A percentile compares a stretch with the other conserved stretches of the same genome.
Evolutionary conservation across 2,329 filamentous ascomycete species (phyloP).

Genomic region (Fusarium sp.): DNA sequence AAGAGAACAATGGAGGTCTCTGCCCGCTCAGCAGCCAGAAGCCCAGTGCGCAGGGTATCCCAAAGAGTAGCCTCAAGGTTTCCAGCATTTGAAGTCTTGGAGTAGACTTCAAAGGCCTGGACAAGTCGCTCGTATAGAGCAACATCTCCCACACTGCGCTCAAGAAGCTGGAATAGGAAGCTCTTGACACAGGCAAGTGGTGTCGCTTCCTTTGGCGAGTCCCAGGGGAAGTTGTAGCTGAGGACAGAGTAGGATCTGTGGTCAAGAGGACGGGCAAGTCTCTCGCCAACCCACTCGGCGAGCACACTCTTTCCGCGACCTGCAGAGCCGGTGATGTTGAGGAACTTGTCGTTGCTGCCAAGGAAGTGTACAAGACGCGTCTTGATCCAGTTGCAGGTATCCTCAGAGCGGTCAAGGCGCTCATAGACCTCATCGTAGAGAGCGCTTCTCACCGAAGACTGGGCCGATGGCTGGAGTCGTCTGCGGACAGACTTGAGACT

Average conservation of each 20-base stretch:
- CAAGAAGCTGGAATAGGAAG: constrained; percentile 50
- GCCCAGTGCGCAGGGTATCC: constrained; percentile 46
- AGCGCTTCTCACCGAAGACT: constrained; percentile 40
- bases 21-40: constrained; percentile 44
- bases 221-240: constrained; percentile 49
- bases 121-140: constrained; percentile 47
- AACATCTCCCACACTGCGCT: constrained; percentile 51
- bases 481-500: constrained; percentile 45
- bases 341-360: constrained; percentile 45
- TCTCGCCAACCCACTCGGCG: constrained; percentile 52
- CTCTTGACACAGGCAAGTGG: constrained; percentile 48
- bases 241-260: constrained; percentile 49
- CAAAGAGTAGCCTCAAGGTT: constrained; percentile 47
- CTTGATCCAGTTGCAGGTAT: constrained; percentile 53
- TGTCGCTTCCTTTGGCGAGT: constrained; percentile 46
- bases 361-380: constrained; percentile 49
- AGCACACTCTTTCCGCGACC: constrained; percentile 51
- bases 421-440: constrained; percentile 50
- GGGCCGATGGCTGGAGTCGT: constrained; percentile 45
- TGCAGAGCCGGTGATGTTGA: constrained; percentile 48
- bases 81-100: constrained; percentile 32
- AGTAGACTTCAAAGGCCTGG: constrained; percentile 40
- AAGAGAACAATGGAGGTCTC: constrained; percentile 46
- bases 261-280: constrained; percentile 50
- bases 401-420: constrained; percentile 50